Base-by-base conservation (phyloP, 108 stramenopile genomes). In the Asterionellopsis glacialis region DNA sequence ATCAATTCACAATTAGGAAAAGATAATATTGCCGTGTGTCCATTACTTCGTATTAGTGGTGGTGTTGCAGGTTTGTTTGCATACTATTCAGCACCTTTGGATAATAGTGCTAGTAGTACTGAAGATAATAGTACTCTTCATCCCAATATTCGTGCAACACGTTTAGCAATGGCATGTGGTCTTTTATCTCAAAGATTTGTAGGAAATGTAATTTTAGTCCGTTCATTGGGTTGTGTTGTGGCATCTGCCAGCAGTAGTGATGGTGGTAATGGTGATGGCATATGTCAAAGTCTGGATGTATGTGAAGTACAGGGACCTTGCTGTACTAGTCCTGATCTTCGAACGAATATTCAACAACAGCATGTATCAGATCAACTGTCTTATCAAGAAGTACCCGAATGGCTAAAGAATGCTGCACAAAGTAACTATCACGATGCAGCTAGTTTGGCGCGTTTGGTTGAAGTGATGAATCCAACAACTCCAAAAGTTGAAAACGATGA, bases 141-240 rank as follows among this genome's bases (percentile, higher is more conserved):
- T 33, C 33, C 33, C 9, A 93, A 93, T 56, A 41, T 84, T 28
- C 72, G 91, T 18, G 93, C 89, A 2, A 90, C 89, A 1, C 52
- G 83, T 38, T 70, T 94, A 61, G 82, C 87, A 47, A 90, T 90
- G 93, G 83, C 89, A 11, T 88, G 87, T 54, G 93, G 93, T 18
- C 51, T 79, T 13, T 74, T 84, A 41, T 67, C 78, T 1, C 50
- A 60, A 23, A 62, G 87, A 25, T 85, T 93, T 55, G 22, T 18
- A 16, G 86, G 84, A 1, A 58, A 74, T 52, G 81, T 90, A 4
- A 65, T 73, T 19, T 26, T 93, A 33, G 77, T 76, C 0, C 74
- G 82, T 16, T 49, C 66, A 13, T 19, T 39, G 1, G 11, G 16
- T 27, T 18, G n/a, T 16, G 19, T 16, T 7, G 6, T 57, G 10